Percentiles rank a stretch among this genome's conserved stretches.
Evolutionary conservation across 1,284 basidiomycete species (phyloP).

Genomic region (Retiboletus flavoniger): DNA sequence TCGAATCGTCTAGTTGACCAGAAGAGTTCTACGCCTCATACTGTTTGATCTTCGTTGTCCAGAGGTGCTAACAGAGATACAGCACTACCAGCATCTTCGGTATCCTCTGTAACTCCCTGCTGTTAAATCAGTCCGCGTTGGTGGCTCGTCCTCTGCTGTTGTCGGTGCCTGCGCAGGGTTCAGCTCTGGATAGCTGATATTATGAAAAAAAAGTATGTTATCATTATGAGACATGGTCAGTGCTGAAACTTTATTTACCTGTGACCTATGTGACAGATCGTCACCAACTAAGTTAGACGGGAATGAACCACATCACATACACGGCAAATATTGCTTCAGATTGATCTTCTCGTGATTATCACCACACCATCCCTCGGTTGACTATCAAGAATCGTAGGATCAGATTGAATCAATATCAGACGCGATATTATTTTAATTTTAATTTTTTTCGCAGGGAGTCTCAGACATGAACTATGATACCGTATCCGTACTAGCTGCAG

Average conservation of each 20-base stretch:
- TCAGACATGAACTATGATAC: too few relatives aligned
- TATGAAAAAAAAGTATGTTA: constrained; percentile 4
- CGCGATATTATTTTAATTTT: too few relatives aligned
- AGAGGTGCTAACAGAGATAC: neutral
- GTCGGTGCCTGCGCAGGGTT: constrained; percentile 35
- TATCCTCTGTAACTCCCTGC: neutral
- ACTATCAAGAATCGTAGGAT: too few relatives aligned
- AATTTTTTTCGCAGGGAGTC: neutral
- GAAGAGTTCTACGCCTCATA: neutral
- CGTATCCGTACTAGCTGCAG: neutral
- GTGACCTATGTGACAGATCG: too few relatives aligned
- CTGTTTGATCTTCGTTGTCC: neutral
- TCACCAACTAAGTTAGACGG: too few relatives aligned
- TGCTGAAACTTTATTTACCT: too few relatives aligned
- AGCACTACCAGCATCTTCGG: constrained; percentile 1
- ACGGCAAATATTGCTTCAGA: too few relatives aligned
- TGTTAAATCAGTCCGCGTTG: constrained; percentile 14
- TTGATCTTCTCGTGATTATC: too few relatives aligned
- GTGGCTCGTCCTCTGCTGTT: constrained; percentile 28
- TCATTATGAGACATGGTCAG: neutral
- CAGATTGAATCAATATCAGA: too few relatives aligned
- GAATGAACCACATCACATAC: too few relatives aligned
- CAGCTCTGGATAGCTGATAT: constrained; percentile 31
- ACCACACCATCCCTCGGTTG: too few relatives aligned
- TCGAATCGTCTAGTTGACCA: neutral